phyloP scores from a whole-genome alignment of 2,329 filamentous ascomycete species.

The Monilinia aucupariae region DNA sequence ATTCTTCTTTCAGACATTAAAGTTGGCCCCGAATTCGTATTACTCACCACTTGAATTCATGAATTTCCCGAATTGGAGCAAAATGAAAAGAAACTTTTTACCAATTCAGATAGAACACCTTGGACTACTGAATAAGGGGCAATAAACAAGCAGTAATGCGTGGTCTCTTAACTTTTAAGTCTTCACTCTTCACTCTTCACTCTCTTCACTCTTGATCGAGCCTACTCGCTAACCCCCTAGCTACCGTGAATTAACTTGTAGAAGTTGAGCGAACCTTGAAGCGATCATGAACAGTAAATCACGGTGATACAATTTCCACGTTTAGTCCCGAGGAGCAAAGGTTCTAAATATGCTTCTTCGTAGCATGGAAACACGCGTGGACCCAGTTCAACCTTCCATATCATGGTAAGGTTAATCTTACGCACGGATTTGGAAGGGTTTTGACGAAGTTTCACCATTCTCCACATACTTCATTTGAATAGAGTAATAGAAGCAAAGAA shows the following conservation, averaged over 20 bases:
- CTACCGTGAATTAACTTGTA: too few species aligned
- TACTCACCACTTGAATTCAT: neutral
- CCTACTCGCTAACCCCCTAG: too few species aligned
- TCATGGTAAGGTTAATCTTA: too few species aligned
- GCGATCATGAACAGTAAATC: too few species aligned
- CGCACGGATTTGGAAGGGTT: neutral
- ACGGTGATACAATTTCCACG: neutral
- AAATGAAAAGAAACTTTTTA: neutral
- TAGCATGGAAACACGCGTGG: neutral
- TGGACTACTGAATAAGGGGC: neutral
- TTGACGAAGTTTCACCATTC: slow-evolving; percentile 2
- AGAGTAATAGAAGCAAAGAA: neutral
- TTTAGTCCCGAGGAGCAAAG: neutral
- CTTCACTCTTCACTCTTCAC: too few species aligned
- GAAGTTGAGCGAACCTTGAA: too few species aligned
- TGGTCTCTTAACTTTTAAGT: too few species aligned
- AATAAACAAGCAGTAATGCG: neutral
- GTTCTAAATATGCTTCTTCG: neutral
- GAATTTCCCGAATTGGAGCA: neutral
- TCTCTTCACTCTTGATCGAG: too few species aligned
- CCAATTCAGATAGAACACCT: neutral
- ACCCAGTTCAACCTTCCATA: neutral
- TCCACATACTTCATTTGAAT: neutral
- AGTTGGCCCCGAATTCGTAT: neutral
- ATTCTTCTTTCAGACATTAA: neutral